Evolutionary conservation across 192 early-diverging fungal genomes (phyloP).

Genomic region (Gonapodya prolifera): DNA sequence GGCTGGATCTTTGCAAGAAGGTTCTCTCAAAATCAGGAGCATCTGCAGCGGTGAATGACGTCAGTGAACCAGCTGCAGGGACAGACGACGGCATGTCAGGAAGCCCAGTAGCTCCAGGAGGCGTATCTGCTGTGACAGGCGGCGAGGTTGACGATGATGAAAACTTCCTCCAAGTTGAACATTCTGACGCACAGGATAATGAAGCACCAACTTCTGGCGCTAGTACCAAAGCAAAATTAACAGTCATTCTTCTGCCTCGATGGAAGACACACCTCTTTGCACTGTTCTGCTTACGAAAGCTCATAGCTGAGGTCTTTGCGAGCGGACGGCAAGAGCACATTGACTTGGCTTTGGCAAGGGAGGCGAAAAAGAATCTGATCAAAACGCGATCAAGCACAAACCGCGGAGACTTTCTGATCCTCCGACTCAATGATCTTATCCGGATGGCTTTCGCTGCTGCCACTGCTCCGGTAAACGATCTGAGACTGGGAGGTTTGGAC

Average conservation of each 20-base stretch:
- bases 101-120: not conserved
- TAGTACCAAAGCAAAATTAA: not conserved
- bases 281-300: conserved; percentile 52
- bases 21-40: conserved; percentile 57
- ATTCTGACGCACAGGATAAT: conserved; percentile 15
- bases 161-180: not conserved
- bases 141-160: conserved; percentile 16
- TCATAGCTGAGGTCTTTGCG: conserved; percentile 44
- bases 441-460: conserved; percentile 83
- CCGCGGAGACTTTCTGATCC: conserved; percentile 56
- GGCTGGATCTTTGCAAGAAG: conserved; percentile 69
- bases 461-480: conserved; percentile 54
- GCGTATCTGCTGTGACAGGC: not conserved
- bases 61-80: conserved; percentile 6
- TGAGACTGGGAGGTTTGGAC: conserved; percentile 65
- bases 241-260: conserved; percentile 29
- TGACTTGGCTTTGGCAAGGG: conserved; percentile 47
- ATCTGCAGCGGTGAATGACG: conserved; percentile 17
- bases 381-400: not conserved
- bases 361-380: conserved; percentile 19
- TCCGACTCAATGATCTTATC: conserved; percentile 71
- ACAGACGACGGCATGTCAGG: conserved; percentile 8
- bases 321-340: conserved; percentile 51
- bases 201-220: conserved; percentile 12
- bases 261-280: conserved; percentile 79